A percentile compares a stretch with the other conserved stretches of the same genome.
phyloP scores from a whole-genome alignment of 169 alveolate genomes.

The Plasmodium chabaudi region DNA sequence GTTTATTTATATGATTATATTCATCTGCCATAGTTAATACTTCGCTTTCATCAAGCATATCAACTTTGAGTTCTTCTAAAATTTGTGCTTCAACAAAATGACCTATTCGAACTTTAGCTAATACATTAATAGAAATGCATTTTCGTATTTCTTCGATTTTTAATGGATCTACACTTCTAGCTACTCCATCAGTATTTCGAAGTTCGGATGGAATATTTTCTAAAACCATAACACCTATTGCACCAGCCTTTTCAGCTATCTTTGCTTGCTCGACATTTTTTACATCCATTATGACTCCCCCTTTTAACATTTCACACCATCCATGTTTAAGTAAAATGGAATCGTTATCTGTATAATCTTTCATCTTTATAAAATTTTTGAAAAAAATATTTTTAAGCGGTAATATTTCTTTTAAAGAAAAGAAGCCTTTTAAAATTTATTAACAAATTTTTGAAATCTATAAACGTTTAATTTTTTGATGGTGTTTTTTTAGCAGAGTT shows the following conservation, averaged over 20 bases:
- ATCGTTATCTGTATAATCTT: conserved; percentile 38
- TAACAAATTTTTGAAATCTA: too few species aligned
- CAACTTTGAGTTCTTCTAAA: conserved; percentile 81
- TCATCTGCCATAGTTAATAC: conserved; percentile 87
- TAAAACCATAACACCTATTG: conserved; percentile 88
- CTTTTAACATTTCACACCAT: conserved; percentile 81
- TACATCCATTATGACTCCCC: conserved; percentile 89
- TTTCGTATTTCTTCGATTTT: conserved; percentile 84
- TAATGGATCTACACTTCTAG: conserved; percentile 86
- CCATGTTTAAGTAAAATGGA: conserved; percentile 79
- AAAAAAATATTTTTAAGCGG: neutral
- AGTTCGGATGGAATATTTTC: conserved; percentile 88
- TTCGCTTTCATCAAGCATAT: conserved; percentile 87
- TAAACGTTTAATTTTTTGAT: too few species aligned
- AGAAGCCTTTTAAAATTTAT: too few species aligned
- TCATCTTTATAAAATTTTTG: conserved; percentile 6
- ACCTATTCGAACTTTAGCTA: conserved; percentile 88
- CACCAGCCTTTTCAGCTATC: conserved; percentile 87
- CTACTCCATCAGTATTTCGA: conserved; percentile 82
- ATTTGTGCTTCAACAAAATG: conserved; percentile 87
- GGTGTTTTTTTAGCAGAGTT: too few species aligned
- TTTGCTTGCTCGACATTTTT: conserved; percentile 85
- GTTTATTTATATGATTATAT: conserved; percentile 82
- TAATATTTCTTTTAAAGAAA: neutral
- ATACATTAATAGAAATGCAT: conserved; percentile 83